Conservation (phyloP, 2,329 filamentous ascomycete species). For the Scedosporium apiospermum region DNA sequence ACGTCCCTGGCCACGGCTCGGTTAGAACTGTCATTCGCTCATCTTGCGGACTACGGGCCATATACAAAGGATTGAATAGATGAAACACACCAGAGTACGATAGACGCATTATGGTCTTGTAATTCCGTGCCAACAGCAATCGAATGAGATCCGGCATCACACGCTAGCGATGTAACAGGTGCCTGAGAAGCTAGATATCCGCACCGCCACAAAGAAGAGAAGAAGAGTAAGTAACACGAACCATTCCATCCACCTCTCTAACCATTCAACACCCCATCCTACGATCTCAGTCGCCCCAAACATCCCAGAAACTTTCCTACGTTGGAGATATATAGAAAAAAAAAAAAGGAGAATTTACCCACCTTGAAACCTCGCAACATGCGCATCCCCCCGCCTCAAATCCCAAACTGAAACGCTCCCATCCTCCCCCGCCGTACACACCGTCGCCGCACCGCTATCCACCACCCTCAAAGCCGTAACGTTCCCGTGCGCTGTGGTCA, state of each 20-base stretch:
- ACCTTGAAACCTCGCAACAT: conserved; percentile 36
- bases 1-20: conserved; percentile 40
- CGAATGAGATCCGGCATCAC: conserved; percentile 43
- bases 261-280: background rate
- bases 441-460: conserved; percentile 38
- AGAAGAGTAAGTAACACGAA: background rate
- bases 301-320: background rate
- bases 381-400: conserved; percentile 34
- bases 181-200: conserved; percentile 27
- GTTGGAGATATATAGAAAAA: no score
- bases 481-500: conserved; percentile 47
- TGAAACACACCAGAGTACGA: conserved; percentile 47
- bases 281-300: background rate
- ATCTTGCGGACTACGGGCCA: background rate
- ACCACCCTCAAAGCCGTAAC: conserved; percentile 53
- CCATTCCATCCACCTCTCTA: background rate
- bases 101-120: conserved; percentile 50
- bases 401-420: conserved; percentile 61
- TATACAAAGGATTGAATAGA: background rate
- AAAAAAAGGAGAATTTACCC: conserved; percentile 18
- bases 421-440: conserved; percentile 64
- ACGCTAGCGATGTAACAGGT: conserved; percentile 57
- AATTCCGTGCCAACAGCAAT: conserved; percentile 68
- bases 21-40: conserved; percentile 4
- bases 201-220: conserved; percentile 9